Evolutionary conservation across 2,329 filamentous ascomycete genomes (phyloP), one percentile per base, ranked within the genome.

Genomic region (Pezicula radicicola): DNA sequence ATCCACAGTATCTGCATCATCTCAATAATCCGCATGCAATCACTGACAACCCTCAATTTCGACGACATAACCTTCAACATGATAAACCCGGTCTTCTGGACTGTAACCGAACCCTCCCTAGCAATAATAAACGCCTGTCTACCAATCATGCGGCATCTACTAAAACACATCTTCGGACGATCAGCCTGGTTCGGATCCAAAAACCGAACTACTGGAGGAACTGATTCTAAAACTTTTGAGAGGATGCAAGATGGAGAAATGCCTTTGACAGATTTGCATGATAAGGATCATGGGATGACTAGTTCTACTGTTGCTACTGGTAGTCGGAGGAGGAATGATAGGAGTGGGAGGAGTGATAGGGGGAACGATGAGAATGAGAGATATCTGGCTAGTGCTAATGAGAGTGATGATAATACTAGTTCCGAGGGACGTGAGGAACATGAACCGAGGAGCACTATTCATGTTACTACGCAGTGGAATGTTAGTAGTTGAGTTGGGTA

Each of bases 41-140:
- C 52, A 0, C 54, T 66, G 10, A 51, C 54, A 13, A 61, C 62
- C 8, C 56, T 70, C 12, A 55, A 60, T 10, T 48, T 66, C 33
- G 53, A 44, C 5, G 53, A 66, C 21, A 55, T 69, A 13, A 59
- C 53, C 7, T 42, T 51, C 0, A 61, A 57, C 21, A 55, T 66
- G 55, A 49, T 60, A 9, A 55, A 59, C 49, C 57, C 56, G 44
- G 56, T 53, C 18, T 63, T 65, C 52, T 58, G 63, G 48, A 61
- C 55, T n/a, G 35, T 50, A 21, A 42, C 43, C 3, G 49, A 51
- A 16, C 49, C 49, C 13, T 48, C 49, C 3, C 21, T 51, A 9
- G 49, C 18, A 9, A 39, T 51, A 7, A 47, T 46, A 15, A 42
- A 46, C 7, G 49, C 49, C 16, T 51, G 41, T 19, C 18, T 51